These are phyloP conservation scores for Phytophthora pini DNA, from an alignment of 352 stramenopile species.

Conservation along the genomic window DNA sequence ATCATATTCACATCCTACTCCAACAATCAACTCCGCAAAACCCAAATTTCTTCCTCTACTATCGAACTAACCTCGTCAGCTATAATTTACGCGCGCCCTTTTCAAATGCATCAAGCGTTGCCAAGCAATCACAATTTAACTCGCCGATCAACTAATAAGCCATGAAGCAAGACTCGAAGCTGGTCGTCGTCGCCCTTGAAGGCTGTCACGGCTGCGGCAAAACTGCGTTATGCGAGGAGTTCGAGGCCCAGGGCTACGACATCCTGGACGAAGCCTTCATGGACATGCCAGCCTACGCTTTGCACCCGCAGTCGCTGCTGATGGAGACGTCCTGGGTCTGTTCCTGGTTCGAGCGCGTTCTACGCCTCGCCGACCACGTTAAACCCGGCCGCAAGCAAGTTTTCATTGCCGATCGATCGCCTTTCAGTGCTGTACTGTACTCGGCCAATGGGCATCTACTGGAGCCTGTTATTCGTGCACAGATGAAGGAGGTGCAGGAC, in stretches of 20 bases:
- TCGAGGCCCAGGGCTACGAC: constrained; percentile 76
- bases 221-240: constrained; percentile 79
- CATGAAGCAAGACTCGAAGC: constrained; percentile 60
- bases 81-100: constrained; percentile 27
- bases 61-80: constrained; percentile 3
- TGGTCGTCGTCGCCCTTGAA: constrained; percentile 88
- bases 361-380: constrained; percentile 66
- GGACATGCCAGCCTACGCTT: constrained; percentile 84
- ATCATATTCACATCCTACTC: not conserved
- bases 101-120: constrained; percentile 12
- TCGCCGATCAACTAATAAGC: not conserved
- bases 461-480: constrained; percentile 81
- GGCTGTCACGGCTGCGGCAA: constrained; percentile 91
- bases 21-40: constrained; percentile 13
- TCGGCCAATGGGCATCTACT: constrained; percentile 70
- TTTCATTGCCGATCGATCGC: constrained; percentile 87
- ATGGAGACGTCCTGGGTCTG: constrained; percentile 93
- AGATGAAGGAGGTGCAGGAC: constrained; percentile 84
- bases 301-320: constrained; percentile 90
- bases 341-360: constrained; percentile 90
- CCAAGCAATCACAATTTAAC: not conserved
- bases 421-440: constrained; percentile 89
- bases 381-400: constrained; percentile 58
- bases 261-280: constrained; percentile 91
- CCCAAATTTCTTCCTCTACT: not conserved